Evolutionary conservation across 805 yeast genomes (phyloP).

Genomic region (Suhomyces sp.): DNA sequence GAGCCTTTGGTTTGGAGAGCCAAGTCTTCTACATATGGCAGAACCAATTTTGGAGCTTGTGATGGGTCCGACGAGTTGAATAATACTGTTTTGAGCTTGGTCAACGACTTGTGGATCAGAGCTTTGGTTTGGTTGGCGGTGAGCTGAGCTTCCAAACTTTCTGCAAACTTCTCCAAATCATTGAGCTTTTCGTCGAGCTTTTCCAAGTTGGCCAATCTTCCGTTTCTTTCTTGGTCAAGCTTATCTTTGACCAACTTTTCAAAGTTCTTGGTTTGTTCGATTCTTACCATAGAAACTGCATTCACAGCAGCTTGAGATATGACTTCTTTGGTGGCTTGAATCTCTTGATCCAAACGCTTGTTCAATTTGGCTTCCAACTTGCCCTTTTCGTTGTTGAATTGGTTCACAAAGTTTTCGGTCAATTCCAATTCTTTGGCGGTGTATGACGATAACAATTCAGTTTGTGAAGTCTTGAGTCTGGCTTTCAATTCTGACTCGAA

Average conservation of each 20-base stretch:
- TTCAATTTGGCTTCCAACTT: constrained; percentile 59
- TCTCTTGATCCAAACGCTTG: constrained; percentile 56
- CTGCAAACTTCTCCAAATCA: constrained; percentile 54
- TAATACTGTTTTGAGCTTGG: constrained; percentile 32
- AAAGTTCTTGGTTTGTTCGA: constrained; percentile 67
- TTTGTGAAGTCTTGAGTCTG: constrained; percentile 35
- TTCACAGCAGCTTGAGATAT: constrained; percentile 72
- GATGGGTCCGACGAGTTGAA: constrained; percentile 14
- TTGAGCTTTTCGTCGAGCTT: constrained; percentile 54
- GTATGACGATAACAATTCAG: constrained; percentile 36
- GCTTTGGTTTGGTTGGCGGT: constrained; percentile 32
- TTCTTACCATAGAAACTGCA: constrained; percentile 61
- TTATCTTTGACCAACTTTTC: constrained; percentile 53
- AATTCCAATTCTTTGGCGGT: constrained; percentile 53
- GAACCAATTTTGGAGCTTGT: constrained; percentile 25
- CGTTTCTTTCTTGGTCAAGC: constrained; percentile 60
- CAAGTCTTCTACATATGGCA: constrained; percentile 40
- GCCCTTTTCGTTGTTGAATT: constrained; percentile 60
- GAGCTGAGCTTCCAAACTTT: constrained; percentile 38
- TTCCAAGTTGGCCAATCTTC: constrained; percentile 67
- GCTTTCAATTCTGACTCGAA: constrained; percentile 37
- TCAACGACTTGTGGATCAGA: constrained; percentile 28
- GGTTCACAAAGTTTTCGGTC: constrained; percentile 55
- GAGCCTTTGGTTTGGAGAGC: constrained; percentile 16
- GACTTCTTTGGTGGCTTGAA: constrained; percentile 62